Evolutionary conservation across 805 yeast species (phyloP), one percentile per base, ranked within the genome.

Genomic region (Kuraishia cidri): DNA sequence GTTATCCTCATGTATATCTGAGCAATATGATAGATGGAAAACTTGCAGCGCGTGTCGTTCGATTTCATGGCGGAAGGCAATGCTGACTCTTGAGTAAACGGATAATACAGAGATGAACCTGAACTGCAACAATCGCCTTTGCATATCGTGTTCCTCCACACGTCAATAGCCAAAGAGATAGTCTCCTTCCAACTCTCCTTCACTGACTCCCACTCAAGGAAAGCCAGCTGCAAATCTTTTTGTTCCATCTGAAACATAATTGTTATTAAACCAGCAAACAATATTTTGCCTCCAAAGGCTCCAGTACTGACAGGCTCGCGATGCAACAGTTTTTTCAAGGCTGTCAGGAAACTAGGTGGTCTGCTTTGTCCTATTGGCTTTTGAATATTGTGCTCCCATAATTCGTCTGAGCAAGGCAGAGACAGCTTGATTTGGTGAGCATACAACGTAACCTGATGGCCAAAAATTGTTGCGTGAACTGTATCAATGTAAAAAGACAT

Each of bases 401-500:
- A 9, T 10, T 3, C 22, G 17, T 32, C 35, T 4, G 22, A 14
- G 17, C 80, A 75, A 1, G 82, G 82, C 39, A 75, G 42, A 3
- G 71, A 57, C 21, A 76, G 45, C 33, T 74, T 70, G 23, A 75
- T 62, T 40, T 75, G 81, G 39, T 71, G 74, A 10, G 71, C 56
- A 37, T 44, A 61, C 21, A 70, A 57, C 31, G 69, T 53, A 26
- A 69, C 54, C 27, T 78, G 66, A 50, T 84, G 90, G 3, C 88
- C 78, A 49, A 76, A 84, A 24, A 81, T 69, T 9, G 78, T 70
- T 19, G 84, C 79, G 57, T 83, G 87, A 2, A 76, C 64, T 1
- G 79, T 72, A 50, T 83, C 94, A 33, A 79, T 55, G 46, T 77
- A 78, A 45, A 83, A 84, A 1, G 88, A 83, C 71, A 80, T 70